Evolutionary conservation across 225 moss, liverwort and hornwort genomes (phyloP).

Genomic region (Lunularia cruciata): DNA sequence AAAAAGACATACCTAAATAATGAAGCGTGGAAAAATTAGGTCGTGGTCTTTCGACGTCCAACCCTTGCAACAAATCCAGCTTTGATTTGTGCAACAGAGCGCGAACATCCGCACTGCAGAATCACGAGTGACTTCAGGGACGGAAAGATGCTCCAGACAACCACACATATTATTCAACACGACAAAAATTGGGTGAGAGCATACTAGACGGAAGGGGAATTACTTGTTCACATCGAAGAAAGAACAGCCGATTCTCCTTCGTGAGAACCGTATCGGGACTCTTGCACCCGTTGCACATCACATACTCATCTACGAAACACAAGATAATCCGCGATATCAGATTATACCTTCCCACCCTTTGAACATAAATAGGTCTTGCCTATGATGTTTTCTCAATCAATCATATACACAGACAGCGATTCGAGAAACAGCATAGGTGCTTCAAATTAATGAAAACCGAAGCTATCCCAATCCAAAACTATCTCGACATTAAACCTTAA

Average conservation of each 20-base stretch:
- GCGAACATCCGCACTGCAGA: slow-evolving; percentile 84
- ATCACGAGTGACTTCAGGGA: neutral
- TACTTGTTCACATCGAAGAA: slow-evolving; percentile 95
- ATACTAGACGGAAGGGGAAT: neutral
- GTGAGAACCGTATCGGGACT: slow-evolving; percentile 88
- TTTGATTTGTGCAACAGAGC: slow-evolving; percentile 95
- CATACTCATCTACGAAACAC: slow-evolving; percentile 75
- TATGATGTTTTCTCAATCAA: too few relatives aligned
- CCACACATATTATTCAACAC: neutral
- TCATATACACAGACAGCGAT: too few relatives aligned
- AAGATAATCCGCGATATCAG: too few relatives aligned
- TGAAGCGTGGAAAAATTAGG: slow-evolving; percentile 34
- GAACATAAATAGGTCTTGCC: too few relatives aligned
- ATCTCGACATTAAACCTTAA: too few relatives aligned
- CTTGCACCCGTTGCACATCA: slow-evolving; percentile 98
- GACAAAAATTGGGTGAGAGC: neutral
- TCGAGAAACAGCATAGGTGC: too few relatives aligned
- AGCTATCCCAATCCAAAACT: too few relatives aligned
- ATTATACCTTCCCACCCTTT: too few relatives aligned
- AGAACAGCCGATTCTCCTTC: slow-evolving; percentile 93
- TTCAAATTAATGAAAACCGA: too few relatives aligned
- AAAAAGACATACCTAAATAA: neutral
- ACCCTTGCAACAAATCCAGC: slow-evolving; percentile 98
- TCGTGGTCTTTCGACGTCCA: slow-evolving; percentile 83
- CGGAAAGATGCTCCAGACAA: neutral